A percentile compares a stretch with the other conserved stretches of the same genome.
Conservation (phyloP, 176 grass and related monocot genomes). For the Canna indica region DNA sequence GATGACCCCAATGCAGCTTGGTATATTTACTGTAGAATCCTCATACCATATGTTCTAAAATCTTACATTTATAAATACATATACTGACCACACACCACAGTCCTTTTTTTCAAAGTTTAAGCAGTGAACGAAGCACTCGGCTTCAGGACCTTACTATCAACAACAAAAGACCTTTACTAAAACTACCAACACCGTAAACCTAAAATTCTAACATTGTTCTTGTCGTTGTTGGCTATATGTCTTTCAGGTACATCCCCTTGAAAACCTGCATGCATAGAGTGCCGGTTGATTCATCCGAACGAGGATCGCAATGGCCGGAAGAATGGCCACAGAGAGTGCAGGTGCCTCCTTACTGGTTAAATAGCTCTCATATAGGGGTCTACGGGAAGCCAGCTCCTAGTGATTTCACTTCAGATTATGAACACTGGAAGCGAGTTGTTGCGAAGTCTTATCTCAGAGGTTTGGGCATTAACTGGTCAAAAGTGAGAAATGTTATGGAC, state of each 20-base stretch:
- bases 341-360: slow-evolving; percentile 66
- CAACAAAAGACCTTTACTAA: no score
- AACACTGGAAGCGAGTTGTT: slow-evolving; percentile 62
- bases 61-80: not conserved
- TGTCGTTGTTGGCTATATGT: not conserved
- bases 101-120: no score
- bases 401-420: slow-evolving; percentile 56
- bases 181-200: not conserved
- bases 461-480: slow-evolving; percentile 72
- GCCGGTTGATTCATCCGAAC: slow-evolving; percentile 29
- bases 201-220: not conserved
- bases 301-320: slow-evolving; percentile 49
- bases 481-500: slow-evolving; percentile 96
- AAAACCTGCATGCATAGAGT: slow-evolving; percentile 80
- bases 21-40: slow-evolving; percentile 9
- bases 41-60: not conserved
- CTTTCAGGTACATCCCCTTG: slow-evolving; percentile 57
- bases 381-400: slow-evolving; percentile 61
- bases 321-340: slow-evolving; percentile 58
- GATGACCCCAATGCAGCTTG: slow-evolving; percentile 79
- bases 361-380: slow-evolving; percentile 38
- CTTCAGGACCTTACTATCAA: no score
- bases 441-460: slow-evolving; percentile 64
- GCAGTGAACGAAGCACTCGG: no score
- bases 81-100: no score